Conservation (phyloP, 1,284 basidiomycete species). For the Cerioporus squamosus region DNA sequence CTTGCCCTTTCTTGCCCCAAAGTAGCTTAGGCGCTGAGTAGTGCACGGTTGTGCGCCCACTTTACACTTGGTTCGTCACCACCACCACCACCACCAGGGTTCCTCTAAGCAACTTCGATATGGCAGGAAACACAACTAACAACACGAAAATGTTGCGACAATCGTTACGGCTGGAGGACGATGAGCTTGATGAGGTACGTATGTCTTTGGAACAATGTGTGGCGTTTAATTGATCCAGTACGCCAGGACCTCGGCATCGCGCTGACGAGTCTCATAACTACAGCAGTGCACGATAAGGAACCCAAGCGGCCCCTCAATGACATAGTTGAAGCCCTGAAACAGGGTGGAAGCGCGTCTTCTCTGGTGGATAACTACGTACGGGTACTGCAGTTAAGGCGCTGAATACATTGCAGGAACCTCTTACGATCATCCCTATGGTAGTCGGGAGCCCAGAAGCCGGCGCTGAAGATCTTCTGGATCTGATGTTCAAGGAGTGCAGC, state of each 20-base stretch:
- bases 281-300: conserved; percentile 29
- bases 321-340: conserved; percentile 25
- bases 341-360: conserved; percentile 16
- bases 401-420: conserved; percentile 49
- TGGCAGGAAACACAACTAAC: too few species aligned
- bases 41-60: too few species aligned
- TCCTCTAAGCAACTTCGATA: too few species aligned
- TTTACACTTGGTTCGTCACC: too few species aligned
- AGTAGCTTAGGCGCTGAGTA: too few species aligned
- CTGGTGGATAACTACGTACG: conserved; percentile 25
- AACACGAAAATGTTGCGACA: background rate
- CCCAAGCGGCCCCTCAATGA: conserved; percentile 24
- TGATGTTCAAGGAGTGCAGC: conserved; percentile 48
- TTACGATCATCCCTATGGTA: conserved; percentile 51
- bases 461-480: conserved; percentile 46
- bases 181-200: conserved; percentile 21
- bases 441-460: conserved; percentile 42
- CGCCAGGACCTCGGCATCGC: conserved; percentile 24
- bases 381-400: background rate
- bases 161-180: background rate
- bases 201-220: background rate
- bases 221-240: conserved; percentile 8
- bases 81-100: too few species aligned
- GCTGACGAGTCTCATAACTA: conserved; percentile 28
- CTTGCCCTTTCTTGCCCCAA: too few species aligned